These are phyloP conservation scores for Kodamaea anthophila DNA, from an alignment of 1,139 yeast species.

Conservation along the genomic window DNA sequence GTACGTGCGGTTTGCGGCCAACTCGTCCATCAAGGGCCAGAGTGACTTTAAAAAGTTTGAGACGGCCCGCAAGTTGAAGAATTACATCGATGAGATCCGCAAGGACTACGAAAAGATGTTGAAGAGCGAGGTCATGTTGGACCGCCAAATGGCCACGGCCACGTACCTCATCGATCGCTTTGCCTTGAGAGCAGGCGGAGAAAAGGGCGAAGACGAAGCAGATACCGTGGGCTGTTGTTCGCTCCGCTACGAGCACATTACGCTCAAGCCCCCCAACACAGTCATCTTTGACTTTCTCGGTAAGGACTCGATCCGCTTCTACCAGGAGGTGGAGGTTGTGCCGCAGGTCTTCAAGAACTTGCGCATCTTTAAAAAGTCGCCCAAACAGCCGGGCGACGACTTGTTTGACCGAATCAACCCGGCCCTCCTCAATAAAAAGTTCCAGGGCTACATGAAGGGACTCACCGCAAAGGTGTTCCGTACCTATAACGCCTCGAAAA, in stretches of 20 bases:
- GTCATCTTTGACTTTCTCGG: constrained; percentile 94
- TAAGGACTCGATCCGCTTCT: constrained; percentile 88
- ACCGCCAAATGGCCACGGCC: constrained; percentile 91
- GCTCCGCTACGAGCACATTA: constrained; percentile 80
- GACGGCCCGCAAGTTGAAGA: constrained; percentile 78
- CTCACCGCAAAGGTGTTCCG: constrained; percentile 95
- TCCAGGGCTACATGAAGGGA: constrained; percentile 88
- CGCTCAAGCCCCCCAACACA: constrained; percentile 76
- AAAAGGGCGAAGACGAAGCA: constrained; percentile 94
- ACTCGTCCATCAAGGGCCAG: constrained; percentile 85
- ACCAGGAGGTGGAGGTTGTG: constrained; percentile 90
- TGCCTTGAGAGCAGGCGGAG: constrained; percentile 98
- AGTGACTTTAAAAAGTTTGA: constrained; percentile 90
- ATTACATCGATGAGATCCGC: constrained; percentile 68
- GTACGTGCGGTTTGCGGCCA: constrained; percentile 88
- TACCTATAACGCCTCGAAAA: constrained; percentile 92
- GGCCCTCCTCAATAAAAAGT: constrained; percentile 70
- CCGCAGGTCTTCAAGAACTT: constrained; percentile 84
- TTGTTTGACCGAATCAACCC: constrained; percentile 89
- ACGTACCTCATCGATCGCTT: constrained; percentile 89
- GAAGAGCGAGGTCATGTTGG: constrained; percentile 72
- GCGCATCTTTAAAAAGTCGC: constrained; percentile 77
- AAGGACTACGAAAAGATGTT: constrained; percentile 66
- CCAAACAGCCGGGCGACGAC: constrained; percentile 88
- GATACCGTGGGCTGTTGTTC: constrained; percentile 99